These are phyloP conservation scores for Talaromyces borbonicus DNA, from an alignment of 495 filamentous ascomycete genomes.

Conservation along the genomic window DNA sequence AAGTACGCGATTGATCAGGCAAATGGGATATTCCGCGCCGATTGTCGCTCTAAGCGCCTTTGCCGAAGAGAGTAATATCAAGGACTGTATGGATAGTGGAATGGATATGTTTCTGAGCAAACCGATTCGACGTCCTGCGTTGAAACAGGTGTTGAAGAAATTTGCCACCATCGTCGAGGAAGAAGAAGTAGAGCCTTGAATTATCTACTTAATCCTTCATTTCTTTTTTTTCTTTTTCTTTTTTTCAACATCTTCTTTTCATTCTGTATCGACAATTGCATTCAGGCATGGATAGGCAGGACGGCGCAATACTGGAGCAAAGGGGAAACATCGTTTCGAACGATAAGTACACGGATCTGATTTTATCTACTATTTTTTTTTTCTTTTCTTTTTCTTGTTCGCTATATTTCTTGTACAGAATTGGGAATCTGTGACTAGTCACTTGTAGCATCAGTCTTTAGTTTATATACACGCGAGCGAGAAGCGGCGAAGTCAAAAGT, in stretches of 20 bases:
- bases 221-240: background rate
- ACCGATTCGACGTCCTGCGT: constrained; percentile 70
- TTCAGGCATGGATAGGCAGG: too few species aligned
- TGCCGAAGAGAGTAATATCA: constrained; percentile 80
- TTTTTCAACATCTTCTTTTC: background rate
- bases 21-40: constrained; percentile 78
- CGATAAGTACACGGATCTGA: too few species aligned
- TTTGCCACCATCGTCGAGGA: constrained; percentile 51
- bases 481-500: too few species aligned
- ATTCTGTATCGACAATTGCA: background rate
- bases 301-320: too few species aligned
- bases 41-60: constrained; percentile 91
- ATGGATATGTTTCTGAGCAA: constrained; percentile 71
- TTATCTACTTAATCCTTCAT: background rate
- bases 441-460: too few species aligned
- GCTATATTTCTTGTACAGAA: background rate
- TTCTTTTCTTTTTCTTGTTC: background rate
- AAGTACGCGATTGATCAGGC: constrained; percentile 75
- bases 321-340: too few species aligned
- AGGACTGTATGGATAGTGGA: constrained; percentile 67
- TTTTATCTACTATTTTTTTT: background rate
- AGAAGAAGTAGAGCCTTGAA: constrained; percentile 17
- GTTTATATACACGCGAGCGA: too few species aligned
- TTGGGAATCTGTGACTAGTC: too few species aligned
- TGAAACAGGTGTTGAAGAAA: constrained; percentile 74